A percentile compares a stretch with the other conserved stretches of the same genome.
Evolutionary conservation across 148 eudicot genomes (phyloP).

Genomic region (Nepenthes mirabilis): DNA sequence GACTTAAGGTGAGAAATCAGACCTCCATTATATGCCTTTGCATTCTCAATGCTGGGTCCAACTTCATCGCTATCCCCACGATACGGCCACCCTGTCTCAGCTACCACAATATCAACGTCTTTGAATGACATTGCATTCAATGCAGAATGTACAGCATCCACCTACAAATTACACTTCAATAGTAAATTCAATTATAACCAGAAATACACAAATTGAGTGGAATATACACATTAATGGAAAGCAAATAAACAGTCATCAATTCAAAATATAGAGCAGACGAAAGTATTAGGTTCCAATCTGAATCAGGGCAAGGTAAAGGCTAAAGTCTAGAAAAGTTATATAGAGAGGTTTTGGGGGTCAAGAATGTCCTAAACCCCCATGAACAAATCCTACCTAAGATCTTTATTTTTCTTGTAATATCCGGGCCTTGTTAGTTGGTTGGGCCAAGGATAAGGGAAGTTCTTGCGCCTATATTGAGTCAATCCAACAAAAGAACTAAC

Average conservation of each 20-base stretch:
- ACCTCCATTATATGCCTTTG: conserved; percentile 68
- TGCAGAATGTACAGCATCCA: conserved; percentile 76
- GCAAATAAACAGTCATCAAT: background rate
- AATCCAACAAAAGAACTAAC: too few relatives aligned
- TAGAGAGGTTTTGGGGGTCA: too few relatives aligned
- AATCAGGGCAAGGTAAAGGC: too few relatives aligned
- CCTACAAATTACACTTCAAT: conserved; percentile 21
- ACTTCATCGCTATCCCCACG: conserved; percentile 70
- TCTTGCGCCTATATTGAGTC: too few relatives aligned
- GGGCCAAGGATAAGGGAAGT: too few relatives aligned
- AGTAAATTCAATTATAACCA: background rate
- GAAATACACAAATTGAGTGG: background rate
- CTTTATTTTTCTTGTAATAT: too few relatives aligned
- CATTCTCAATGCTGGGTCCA: conserved; percentile 62
- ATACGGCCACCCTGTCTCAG: conserved; percentile 96
- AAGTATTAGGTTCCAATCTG: too few relatives aligned
- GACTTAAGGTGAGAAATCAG: conserved; percentile 59
- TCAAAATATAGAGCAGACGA: too few relatives aligned
- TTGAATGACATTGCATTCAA: conserved; percentile 56
- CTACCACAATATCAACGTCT: conserved; percentile 70
- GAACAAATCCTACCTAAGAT: too few relatives aligned
- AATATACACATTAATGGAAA: background rate
- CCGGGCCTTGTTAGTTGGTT: too few relatives aligned
- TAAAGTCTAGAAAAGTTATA: too few relatives aligned
- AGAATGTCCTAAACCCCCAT: too few relatives aligned